Percentiles rank a stretch among this genome's conserved stretches.
phyloP scores from a whole-genome alignment of 208 protist genomes.

The Vickermania ingenoplastis region DNA sequence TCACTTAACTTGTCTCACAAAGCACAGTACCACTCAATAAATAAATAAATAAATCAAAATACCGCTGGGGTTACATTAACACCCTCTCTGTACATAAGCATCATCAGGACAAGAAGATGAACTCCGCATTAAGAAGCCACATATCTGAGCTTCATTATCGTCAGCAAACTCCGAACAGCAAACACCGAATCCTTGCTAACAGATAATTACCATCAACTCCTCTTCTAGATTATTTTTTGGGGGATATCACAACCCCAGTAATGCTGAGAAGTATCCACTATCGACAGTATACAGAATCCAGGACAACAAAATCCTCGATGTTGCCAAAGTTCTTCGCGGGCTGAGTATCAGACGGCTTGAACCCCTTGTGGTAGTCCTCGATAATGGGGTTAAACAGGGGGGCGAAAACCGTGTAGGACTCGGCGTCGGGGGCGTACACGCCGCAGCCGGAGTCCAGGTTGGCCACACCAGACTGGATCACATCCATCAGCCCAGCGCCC shows the following conservation, averaged over 20 bases:
- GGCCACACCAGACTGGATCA: slow-evolving; percentile 43
- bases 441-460: slow-evolving; percentile 44
- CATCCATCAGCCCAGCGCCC: slow-evolving; percentile 38
- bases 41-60: no score
- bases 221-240: slow-evolving; percentile 41
- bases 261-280: slow-evolving; percentile 39
- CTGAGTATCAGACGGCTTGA: slow-evolving; percentile 39
- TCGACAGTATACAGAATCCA: slow-evolving; percentile 14
- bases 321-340: slow-evolving; percentile 40
- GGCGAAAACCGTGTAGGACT: slow-evolving; percentile 46
- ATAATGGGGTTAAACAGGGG: slow-evolving; percentile 46
- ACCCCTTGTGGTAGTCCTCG: slow-evolving; percentile 45
- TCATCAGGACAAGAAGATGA: no score
- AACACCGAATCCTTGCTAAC: no score
- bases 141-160: no score
- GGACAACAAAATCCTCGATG: slow-evolving; percentile 11
- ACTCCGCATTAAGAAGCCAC: slow-evolving; percentile 20
- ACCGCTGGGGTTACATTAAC: no score
- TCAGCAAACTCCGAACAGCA: no score
- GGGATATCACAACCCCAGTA: slow-evolving; percentile 34
- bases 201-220: slow-evolving; percentile 19
- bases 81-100: no score
- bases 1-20: no score
- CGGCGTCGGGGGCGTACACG: slow-evolving; percentile 42
- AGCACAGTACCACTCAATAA: no score